Evolutionary conservation across 805 yeast genomes (phyloP), one percentile per base, ranked within the genome.

Genomic region (Kazachstania viticola): DNA sequence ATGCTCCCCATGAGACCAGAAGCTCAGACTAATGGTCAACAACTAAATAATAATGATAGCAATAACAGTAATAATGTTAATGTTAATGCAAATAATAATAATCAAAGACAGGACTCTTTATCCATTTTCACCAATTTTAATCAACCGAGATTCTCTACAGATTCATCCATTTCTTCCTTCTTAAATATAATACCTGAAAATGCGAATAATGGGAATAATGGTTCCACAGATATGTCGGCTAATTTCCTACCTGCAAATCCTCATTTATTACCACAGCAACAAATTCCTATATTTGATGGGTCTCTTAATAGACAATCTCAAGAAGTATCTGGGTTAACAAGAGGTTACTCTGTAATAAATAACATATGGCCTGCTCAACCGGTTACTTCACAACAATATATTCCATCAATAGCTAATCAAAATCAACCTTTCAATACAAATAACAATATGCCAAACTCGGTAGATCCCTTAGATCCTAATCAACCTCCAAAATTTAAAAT

Each of bases 381-480:
- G 11, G 9, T 8, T 7, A 19, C 22, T 19, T 19, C 27, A 19
- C 45, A 36, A 33, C 35, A 29, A 22, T 22, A 33, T 16, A 33
- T 23, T 28, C 40, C 44, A 32, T 36, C 41, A 29, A 38, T 37
- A 17, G 4, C 28, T n/a, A 32, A 35, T 26, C 29, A 27, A 27
- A 14, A 31, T 27, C 16, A n/a, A 26, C 1, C n/a, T n/a, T n/a
- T n/a, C n/a, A n/a, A n/a, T n/a, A n/a, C n/a, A n/a, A 29, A 29
- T 18, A 32, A 14, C 16, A 35, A 44, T 4, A 32, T 42, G 9
- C 54, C 71, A 39, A 51, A 72, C 29, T 68, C 65, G n/a, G 61
- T 70, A 29, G 73, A 69, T 41, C 71, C 65, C 31, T 38, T 67
- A 30, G 74, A 69, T 33, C 67, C 71, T 1, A 68, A 67, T 40